These are phyloP conservation scores for Albifimbria verrucaria DNA, from an alignment of 2,329 filamentous ascomycete genomes.

Conservation along the genomic window DNA sequence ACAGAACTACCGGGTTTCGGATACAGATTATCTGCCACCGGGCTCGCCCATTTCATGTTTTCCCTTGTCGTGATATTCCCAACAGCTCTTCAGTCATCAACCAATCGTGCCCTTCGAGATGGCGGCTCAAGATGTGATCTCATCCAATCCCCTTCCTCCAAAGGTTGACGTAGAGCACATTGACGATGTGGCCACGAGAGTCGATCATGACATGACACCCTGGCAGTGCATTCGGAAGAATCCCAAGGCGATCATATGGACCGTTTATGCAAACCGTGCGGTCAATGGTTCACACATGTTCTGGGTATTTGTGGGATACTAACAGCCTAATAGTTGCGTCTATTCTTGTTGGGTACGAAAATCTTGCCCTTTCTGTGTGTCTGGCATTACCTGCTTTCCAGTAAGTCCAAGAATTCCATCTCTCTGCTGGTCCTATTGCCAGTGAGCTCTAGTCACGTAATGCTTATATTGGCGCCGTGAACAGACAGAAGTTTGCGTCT, in stretches of 20 bases:
- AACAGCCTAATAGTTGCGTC: neutral
- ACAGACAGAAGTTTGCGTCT: conserved; percentile 11
- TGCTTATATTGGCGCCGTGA: neutral
- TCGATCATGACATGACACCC: neutral
- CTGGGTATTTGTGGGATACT: neutral
- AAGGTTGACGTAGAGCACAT: neutral
- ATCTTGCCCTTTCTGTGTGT: conserved; percentile 13
- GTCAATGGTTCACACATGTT: neutral
- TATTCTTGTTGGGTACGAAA: conserved; percentile 12
- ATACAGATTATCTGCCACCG: neutral
- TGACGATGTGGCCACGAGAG: neutral
- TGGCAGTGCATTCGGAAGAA: neutral
- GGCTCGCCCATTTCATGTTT: neutral
- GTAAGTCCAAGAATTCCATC: conserved; percentile 3
- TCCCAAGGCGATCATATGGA: neutral
- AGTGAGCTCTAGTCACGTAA: neutral
- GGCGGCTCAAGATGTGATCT: neutral
- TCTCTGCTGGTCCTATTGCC: neutral
- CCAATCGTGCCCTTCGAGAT: neutral
- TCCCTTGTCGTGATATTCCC: neutral
- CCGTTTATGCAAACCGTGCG: neutral
- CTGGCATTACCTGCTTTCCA: conserved; percentile 17
- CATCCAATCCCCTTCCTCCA: neutral
- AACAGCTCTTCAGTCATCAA: neutral
- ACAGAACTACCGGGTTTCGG: neutral